phyloP scores from a whole-genome alignment of 441 rosid genomes.

The Iberis amara region DNA sequence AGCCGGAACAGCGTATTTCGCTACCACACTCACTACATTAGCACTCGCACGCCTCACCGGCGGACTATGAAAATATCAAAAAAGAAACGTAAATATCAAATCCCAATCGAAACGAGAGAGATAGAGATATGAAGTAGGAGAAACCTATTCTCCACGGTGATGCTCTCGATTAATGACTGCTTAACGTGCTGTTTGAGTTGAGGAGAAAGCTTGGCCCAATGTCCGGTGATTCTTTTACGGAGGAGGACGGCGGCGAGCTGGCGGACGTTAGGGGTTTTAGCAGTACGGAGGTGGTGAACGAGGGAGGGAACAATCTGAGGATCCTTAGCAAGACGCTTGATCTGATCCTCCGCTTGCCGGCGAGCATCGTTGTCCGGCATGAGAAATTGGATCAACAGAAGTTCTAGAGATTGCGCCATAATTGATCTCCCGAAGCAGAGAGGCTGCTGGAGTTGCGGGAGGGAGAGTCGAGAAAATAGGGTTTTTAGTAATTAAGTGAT shows the following conservation, averaged over 20 bases:
- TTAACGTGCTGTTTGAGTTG: slow-evolving; percentile 77
- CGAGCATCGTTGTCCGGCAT: slow-evolving; percentile 99
- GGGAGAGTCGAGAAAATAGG: slow-evolving; percentile 21
- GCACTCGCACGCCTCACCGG: slow-evolving; percentile 98
- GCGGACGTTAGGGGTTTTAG: slow-evolving; percentile 97
- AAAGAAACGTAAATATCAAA: not conserved
- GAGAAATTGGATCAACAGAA: slow-evolving; percentile 85
- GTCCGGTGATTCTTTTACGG: slow-evolving; percentile 97
- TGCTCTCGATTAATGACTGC: slow-evolving; percentile 87
- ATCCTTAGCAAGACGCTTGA: slow-evolving; percentile 88
- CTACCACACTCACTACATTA: slow-evolving; percentile 87
- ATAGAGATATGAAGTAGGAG: not conserved
- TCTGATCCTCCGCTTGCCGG: slow-evolving; percentile 97
- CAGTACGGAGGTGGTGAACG: slow-evolving; percentile 94
- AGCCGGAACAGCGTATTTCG: slow-evolving; percentile 90
- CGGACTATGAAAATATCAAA: slow-evolving; percentile 38
- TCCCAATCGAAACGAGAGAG: slow-evolving; percentile 6
- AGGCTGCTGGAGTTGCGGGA: slow-evolving; percentile 20
- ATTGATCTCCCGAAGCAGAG: slow-evolving; percentile 22
- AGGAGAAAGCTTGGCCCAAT: slow-evolving; percentile 93
- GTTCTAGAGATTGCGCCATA: slow-evolving; percentile 94
- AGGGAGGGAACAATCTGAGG: slow-evolving; percentile 98
- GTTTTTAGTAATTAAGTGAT: slow-evolving; percentile 10
- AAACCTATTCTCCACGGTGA: slow-evolving; percentile 96
- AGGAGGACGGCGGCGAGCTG: slow-evolving; percentile 99